Percentiles rank a stretch among this genome's conserved stretches.
Conservation (phyloP, 2,329 filamentous ascomycete species). For the Cryphonectria parasitica region DNA sequence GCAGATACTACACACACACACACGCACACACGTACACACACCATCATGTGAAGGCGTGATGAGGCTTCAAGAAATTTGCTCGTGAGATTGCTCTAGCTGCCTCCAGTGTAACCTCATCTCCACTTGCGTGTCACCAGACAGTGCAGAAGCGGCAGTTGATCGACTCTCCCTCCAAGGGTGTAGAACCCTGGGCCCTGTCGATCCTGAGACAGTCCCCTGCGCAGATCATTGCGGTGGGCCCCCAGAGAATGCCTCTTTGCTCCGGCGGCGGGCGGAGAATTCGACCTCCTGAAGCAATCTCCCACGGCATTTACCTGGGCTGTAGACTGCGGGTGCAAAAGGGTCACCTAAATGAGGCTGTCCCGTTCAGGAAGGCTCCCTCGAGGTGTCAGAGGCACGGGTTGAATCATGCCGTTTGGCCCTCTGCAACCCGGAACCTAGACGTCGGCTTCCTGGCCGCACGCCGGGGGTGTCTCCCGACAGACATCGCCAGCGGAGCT, state of each 20-base stretch:
- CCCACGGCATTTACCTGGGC: not conserved
- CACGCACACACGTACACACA: not conserved
- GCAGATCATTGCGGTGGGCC: conserved; percentile 16
- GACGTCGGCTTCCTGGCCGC: not conserved
- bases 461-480: not conserved
- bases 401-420: not conserved
- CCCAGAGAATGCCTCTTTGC: not conserved
- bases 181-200: conserved; percentile 7
- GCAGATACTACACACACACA: not conserved
- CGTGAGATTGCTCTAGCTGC: not conserved
- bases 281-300: conserved; percentile 9
- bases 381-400: not conserved
- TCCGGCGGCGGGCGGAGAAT: conserved; percentile 4
- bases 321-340: not conserved
- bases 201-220: conserved; percentile 19
- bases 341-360: conserved; percentile 16
- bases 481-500: not conserved
- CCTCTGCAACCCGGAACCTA: not conserved
- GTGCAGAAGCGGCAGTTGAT: conserved; percentile 16
- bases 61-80: conserved; percentile 9
- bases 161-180: not conserved
- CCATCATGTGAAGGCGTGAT: not conserved
- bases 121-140: conserved; percentile 1
- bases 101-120: conserved; percentile 2
- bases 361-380: conserved; percentile 9